Evolutionary conservation across 2,329 filamentous ascomycete species (phyloP), one percentile per base, ranked within the genome.

Genomic region (Xylariaceae sp.): DNA sequence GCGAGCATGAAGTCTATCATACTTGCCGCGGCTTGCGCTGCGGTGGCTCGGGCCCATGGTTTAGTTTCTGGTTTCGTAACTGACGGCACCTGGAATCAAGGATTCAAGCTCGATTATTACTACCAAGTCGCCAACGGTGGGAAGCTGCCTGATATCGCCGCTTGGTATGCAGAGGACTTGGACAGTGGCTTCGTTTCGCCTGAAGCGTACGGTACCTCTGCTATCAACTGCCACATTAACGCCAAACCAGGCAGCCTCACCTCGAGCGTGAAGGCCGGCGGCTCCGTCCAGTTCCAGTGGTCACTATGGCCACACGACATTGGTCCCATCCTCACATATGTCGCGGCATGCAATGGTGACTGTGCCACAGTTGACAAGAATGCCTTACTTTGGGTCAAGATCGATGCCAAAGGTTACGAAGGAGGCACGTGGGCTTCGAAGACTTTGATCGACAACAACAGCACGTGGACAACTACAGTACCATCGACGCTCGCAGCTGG

Each of bases 371-470:
- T 17, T 16, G 40, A 58, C 34, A 57, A 55, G 41, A 54, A 37
- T 2, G 44, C 53, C 1, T 43, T 55, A 71, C 54, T 65, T 63
- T 54, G 66, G 67, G 33, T 71, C 47, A 72, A 71, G 52, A 71
- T 71, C 37, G 63, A 69, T 46, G 63, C 67, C 36, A 57, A 46
- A 2, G 62, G 65, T 12, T 67, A 69, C 37, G 71, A 72, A 34
- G 58, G 46, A 26, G 52, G 31, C 44, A 40, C 33, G 3, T 74
- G 73, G 73, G 67, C 64, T 8, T 63, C 69, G 7, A 67, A 71
- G 60, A 66, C 76, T 3, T 68, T 82, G 57, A 79, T 80, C 66
- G 64, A 70, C 53, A 75, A 76, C 68, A 80, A 80, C 71, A 78
- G 75, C 71, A 77, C 71, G 57, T 78, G 74, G 71, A 75, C 73